Evolutionary conservation across 1,284 basidiomycete species (phyloP), one percentile per base, ranked within the genome.

Genomic region (Ceratobasidium sp.): DNA sequence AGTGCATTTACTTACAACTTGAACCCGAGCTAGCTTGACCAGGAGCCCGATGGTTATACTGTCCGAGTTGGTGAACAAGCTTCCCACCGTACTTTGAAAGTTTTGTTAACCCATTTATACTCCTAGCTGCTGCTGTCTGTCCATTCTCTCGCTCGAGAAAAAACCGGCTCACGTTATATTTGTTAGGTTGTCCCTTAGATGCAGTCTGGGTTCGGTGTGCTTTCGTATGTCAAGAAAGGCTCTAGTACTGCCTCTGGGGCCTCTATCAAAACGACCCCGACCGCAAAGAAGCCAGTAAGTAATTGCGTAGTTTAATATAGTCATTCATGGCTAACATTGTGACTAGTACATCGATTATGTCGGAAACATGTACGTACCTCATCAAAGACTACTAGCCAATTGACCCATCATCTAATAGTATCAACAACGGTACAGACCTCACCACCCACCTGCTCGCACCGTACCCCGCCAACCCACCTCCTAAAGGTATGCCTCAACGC

Each of bases 51-150:
- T 37, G 68, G 49, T 61, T 59, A 71, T 19, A 56, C 41, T 3
- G 56, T 71, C 39, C 68, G 68, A 48, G 68, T 61, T 51, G 68
- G 56, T 61, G 43, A 48, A 41, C 19, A 13, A 16, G 1, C 27
- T 16, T 3, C 8, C 5, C 11, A 51, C 29, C 22, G 13, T 22
- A 29, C 13, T 11, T 19, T n/a, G 31, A 29, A 22, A 0, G 27
- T 29, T 2, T 39, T 6, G 27, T 19, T 29, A 34, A 54, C 19
- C 39, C 31, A 31, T 5, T 37, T 56, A 13, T 54, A 2, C 51
- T 43, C 16, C 2, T 61, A 68, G 65, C 65, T 43, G 65, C 65
- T 7, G 65, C 65, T 19, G 65, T 68, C 22, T 14, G 65, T 68
- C 16, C 2, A 14, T 51, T 53, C 6, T 9, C 14, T 16, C 41